These are phyloP conservation scores for Penicillium paxilli DNA, from an alignment of 495 filamentous ascomycete genomes.

Conservation along the genomic window DNA sequence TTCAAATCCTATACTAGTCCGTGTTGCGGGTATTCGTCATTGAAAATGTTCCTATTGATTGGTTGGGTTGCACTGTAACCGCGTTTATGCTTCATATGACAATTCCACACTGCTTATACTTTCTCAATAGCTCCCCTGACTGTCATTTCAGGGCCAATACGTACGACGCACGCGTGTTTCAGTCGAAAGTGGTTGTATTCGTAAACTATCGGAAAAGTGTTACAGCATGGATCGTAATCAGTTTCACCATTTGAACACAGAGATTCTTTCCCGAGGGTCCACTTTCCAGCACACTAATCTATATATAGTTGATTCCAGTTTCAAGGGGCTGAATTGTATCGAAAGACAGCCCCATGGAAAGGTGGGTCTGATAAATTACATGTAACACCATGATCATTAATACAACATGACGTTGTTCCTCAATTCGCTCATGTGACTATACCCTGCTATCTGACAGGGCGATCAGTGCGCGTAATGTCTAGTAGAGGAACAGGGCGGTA, in stretches of 20 bases:
- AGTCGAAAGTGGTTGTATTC: too few species aligned
- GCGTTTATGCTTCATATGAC: too few species aligned
- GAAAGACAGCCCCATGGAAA: not conserved
- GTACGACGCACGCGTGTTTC: too few species aligned
- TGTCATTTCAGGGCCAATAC: too few species aligned
- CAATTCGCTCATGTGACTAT: not conserved
- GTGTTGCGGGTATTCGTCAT: conserved; percentile 3
- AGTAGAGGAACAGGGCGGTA: too few species aligned
- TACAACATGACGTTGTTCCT: not conserved
- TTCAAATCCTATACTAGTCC: not conserved
- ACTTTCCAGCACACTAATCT: not conserved
- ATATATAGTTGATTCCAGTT: not conserved
- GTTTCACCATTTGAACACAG: conserved; percentile 1
- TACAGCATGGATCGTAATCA: not conserved
- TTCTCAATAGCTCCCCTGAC: too few species aligned
- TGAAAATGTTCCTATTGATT: not conserved
- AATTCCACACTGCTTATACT: too few species aligned
- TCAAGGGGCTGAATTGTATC: not conserved
- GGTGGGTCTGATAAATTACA: not conserved
- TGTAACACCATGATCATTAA: not conserved
- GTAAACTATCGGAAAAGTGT: too few species aligned
- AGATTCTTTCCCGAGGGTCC: not conserved
- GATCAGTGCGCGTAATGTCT: too few species aligned
- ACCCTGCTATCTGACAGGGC: not conserved
- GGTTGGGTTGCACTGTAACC: too few species aligned